A percentile compares a stretch with the other conserved stretches of the same genome.
These are phyloP conservation scores for Monascus ruber DNA, from an alignment of 2,329 filamentous ascomycete species.

Conservation along the genomic window DNA sequence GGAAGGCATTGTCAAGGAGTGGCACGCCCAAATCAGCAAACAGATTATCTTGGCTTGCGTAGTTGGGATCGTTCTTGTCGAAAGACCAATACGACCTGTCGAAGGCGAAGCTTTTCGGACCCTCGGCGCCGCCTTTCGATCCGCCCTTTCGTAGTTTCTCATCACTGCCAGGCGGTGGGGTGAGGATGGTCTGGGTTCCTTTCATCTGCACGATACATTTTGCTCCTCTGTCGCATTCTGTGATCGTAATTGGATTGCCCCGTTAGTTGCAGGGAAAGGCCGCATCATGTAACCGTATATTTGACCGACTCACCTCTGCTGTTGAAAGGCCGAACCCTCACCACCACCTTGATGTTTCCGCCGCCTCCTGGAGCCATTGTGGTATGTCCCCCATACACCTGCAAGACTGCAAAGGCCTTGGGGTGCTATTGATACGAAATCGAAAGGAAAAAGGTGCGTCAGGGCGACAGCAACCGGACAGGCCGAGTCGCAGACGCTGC, in stretches of 20 bases:
- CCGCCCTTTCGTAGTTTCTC: slow-evolving; percentile 39
- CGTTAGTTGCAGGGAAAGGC: background rate
- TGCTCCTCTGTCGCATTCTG: slow-evolving; percentile 81
- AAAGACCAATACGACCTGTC: slow-evolving; percentile 99
- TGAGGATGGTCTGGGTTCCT: slow-evolving; percentile 77
- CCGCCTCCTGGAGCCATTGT: slow-evolving; percentile 61
- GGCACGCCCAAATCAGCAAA: slow-evolving; percentile 82
- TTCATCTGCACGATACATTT: slow-evolving; percentile 98
- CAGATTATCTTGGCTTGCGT: slow-evolving; percentile 80
- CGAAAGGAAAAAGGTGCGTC: background rate
- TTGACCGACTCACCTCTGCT: slow-evolving; percentile 57
- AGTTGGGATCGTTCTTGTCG: slow-evolving; percentile 65
- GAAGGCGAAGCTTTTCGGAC: slow-evolving; percentile 81
- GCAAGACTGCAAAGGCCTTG: background rate
- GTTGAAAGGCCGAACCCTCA: slow-evolving; percentile 92
- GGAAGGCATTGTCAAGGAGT: slow-evolving; percentile 92
- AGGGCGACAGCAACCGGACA: slow-evolving; percentile 1
- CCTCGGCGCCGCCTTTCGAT: slow-evolving; percentile 54
- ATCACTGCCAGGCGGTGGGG: slow-evolving; percentile 54
- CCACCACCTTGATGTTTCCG: slow-evolving; percentile 99
- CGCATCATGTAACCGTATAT: background rate
- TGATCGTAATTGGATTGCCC: background rate
- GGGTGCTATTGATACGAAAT: background rate
- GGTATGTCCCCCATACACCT: slow-evolving; percentile 26
- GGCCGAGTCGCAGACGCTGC: slow-evolving; percentile 1